Percentiles rank a stretch among this genome's conserved stretches.
These are phyloP conservation scores for Ophiostoma australiae DNA, from an alignment of 2,329 filamentous ascomycete species.

Conservation along the genomic window DNA sequence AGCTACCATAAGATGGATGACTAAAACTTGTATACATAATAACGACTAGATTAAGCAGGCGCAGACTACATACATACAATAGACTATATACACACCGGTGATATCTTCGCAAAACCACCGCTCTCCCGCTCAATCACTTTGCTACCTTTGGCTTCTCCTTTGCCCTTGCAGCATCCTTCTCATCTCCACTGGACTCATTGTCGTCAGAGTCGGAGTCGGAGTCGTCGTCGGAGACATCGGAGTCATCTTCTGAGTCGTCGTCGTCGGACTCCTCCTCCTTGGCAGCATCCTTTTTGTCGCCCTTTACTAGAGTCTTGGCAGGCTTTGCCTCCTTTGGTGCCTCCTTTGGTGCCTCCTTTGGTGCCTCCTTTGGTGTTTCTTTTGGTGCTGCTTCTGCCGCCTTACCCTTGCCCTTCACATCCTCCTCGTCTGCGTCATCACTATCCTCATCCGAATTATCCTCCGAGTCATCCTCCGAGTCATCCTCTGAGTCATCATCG, in stretches of 20 bases:
- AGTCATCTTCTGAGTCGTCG: background rate
- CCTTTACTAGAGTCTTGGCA: background rate
- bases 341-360: background rate
- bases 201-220: background rate
- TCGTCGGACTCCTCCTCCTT: constrained; percentile 1
- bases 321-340: constrained; percentile 6
- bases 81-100: background rate
- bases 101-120: background rate
- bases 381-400: background rate
- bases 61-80: constrained; percentile 9
- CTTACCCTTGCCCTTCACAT: constrained; percentile 28
- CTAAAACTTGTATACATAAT: background rate
- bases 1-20: background rate
- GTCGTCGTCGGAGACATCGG: background rate
- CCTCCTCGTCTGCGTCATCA: constrained; percentile 27
- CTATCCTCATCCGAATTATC: constrained; percentile 27
- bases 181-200: background rate
- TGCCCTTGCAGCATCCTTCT: background rate
- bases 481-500: constrained; percentile 19
- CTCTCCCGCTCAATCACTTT: background rate
- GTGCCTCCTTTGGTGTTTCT: background rate
- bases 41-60: background rate
- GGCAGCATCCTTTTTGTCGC: background rate
- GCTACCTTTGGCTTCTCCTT: background rate
- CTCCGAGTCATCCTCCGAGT: constrained; percentile 14